phyloP scores from a whole-genome alignment of 108 stramenopile genomes.

The Nannochloropsis salina region DNA sequence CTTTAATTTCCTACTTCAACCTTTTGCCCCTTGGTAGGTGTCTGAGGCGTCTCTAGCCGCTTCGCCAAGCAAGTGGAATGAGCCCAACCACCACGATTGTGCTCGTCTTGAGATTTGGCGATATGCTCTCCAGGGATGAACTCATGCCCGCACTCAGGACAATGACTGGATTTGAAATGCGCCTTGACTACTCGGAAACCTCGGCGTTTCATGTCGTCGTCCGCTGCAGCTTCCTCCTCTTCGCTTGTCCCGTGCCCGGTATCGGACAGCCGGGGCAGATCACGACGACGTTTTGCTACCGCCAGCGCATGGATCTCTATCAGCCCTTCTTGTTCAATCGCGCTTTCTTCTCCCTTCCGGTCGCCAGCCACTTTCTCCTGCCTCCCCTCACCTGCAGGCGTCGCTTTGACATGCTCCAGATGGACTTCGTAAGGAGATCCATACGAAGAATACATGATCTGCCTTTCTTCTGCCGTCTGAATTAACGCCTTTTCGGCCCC shows the following conservation, averaged over 20 bases:
- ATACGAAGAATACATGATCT: constrained; percentile 4
- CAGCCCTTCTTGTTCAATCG: background rate
- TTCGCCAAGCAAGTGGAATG: background rate
- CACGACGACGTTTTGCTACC: background rate
- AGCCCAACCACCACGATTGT: constrained; percentile 2
- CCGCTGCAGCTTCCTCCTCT: background rate
- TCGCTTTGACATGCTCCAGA: background rate
- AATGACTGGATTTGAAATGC: background rate
- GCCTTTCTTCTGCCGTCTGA: background rate
- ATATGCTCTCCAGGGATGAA: background rate
- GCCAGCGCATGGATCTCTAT: background rate
- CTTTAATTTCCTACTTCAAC: background rate
- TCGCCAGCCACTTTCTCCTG: background rate
- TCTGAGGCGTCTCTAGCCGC: background rate
- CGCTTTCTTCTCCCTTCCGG: background rate
- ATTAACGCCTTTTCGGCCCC: background rate
- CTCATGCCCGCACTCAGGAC: background rate
- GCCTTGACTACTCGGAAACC: background rate
- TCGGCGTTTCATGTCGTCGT: background rate
- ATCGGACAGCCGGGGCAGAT: background rate
- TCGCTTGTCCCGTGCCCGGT: background rate
- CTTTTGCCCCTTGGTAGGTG: background rate
- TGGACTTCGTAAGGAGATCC: constrained; percentile 2
- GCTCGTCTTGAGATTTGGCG: background rate
- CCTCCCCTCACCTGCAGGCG: background rate